Evolutionary conservation across 768 basidiomycete genomes (phyloP).

Genomic region (Rhodotorula taiwanensis): DNA sequence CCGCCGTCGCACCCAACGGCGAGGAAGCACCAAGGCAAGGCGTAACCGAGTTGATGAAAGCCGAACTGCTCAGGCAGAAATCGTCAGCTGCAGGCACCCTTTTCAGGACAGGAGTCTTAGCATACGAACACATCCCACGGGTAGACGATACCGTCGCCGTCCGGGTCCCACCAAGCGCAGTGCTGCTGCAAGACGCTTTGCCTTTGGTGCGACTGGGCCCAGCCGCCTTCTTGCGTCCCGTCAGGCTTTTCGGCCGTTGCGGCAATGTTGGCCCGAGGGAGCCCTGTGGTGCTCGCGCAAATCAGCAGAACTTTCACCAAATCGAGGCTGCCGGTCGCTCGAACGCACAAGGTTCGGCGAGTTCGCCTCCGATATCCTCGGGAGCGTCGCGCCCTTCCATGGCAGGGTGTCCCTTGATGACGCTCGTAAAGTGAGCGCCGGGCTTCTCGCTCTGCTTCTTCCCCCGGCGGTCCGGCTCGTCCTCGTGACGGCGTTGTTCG

Average conservation of each 20-base stretch:
- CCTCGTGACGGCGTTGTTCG: too few species aligned
- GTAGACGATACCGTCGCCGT: slow-evolving; percentile 49
- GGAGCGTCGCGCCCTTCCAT: too few species aligned
- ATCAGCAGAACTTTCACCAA: too few species aligned
- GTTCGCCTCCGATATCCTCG: too few species aligned
- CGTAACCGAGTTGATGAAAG: slow-evolving; percentile 49
- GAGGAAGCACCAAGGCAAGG: slow-evolving; percentile 44
- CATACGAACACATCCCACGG: slow-evolving; percentile 48
- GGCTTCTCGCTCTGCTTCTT: too few species aligned
- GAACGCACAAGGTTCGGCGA: not conserved
- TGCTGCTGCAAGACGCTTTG: slow-evolving; percentile 26
- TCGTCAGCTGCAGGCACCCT: too few species aligned
- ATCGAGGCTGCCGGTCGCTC: too few species aligned
- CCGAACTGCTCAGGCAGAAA: too few species aligned
- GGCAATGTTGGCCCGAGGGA: slow-evolving; percentile 30
- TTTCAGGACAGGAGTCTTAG: too few species aligned
- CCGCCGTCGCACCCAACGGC: slow-evolving; percentile 38
- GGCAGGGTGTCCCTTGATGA: too few species aligned
- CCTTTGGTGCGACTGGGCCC: slow-evolving; percentile 26
- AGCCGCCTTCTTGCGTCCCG: slow-evolving; percentile 16
- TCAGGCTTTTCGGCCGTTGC: slow-evolving; percentile 13
- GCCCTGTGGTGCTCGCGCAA: not conserved
- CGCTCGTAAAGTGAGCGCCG: not conserved
- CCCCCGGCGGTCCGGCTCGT: too few species aligned
- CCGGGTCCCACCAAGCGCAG: slow-evolving; percentile 14